Conservation (phyloP, 2,329 filamentous ascomycete genomes). For the Botrytis paeoniae region DNA sequence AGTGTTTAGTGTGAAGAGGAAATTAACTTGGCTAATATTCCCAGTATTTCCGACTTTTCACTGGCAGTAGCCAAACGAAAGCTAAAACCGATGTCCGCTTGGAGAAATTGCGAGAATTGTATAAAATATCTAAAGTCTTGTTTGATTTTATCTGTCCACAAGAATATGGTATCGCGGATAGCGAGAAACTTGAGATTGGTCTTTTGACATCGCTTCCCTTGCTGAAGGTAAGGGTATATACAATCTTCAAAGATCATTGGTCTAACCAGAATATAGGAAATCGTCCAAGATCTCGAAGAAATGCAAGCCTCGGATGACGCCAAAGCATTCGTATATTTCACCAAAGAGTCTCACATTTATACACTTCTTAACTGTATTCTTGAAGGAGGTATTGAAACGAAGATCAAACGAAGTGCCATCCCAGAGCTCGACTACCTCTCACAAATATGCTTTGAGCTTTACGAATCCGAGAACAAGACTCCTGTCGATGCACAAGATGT, state of each 20-base stretch:
- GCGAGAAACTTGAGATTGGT: constrained; percentile 97
- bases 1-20: not conserved
- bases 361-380: constrained; percentile 96
- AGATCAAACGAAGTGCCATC: constrained; percentile 92
- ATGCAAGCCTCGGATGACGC: constrained; percentile 92
- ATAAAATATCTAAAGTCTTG: constrained; percentile 87
- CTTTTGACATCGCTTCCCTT: constrained; percentile 89
- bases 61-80: constrained; percentile 69
- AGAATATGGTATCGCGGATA: constrained; percentile 94
- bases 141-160: constrained; percentile 99
- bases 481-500: constrained; percentile 34
- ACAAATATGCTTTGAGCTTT: constrained; percentile 97
- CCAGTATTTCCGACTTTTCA: constrained; percentile 85
- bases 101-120: constrained; percentile 86
- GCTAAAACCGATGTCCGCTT: constrained; percentile 81
- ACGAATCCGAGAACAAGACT: constrained; percentile 76
- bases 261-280: constrained; percentile 58
- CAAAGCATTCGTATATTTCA: constrained; percentile 98
- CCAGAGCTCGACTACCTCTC: constrained; percentile 96
- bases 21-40: not conserved
- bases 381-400: constrained; percentile 93
- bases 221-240: constrained; percentile 49
- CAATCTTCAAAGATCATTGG: not conserved
- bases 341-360: constrained; percentile 98
- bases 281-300: constrained; percentile 94